A percentile compares a stretch with the other conserved stretches of the same genome.
These are phyloP conservation scores for Roridomyces roridus DNA, from an alignment of 768 basidiomycete genomes.

Conservation along the genomic window DNA sequence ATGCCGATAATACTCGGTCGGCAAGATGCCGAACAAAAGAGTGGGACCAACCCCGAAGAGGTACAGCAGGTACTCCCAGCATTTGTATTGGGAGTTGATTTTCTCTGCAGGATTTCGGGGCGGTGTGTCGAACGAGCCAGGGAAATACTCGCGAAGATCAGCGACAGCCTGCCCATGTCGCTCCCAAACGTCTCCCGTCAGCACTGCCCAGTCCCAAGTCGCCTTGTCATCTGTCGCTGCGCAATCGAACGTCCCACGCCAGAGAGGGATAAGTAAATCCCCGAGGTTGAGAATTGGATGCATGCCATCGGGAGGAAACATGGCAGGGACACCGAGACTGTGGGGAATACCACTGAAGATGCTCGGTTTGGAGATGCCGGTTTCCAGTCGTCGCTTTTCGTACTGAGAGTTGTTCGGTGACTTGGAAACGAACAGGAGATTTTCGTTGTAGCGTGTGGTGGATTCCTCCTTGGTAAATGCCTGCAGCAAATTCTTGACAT, in stretches of 20 bases:
- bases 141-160: slow-evolving; percentile 22
- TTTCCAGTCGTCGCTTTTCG: slow-evolving; percentile 28
- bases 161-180: slow-evolving; percentile 28
- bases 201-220: slow-evolving; percentile 28
- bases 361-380: slow-evolving; percentile 36
- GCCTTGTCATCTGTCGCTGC: slow-evolving; percentile 12
- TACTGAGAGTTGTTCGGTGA: slow-evolving; percentile 34
- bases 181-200: slow-evolving; percentile 24
- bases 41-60: slow-evolving; percentile 34
- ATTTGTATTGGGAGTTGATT: slow-evolving; percentile 38
- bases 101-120: slow-evolving; percentile 40
- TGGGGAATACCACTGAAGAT: slow-evolving; percentile 33
- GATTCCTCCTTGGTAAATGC: background rate
- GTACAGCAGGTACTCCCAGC: slow-evolving; percentile 34
- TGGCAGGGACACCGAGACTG: background rate
- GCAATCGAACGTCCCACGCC: slow-evolving; percentile 28
- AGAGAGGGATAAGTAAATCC: slow-evolving; percentile 22
- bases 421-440: slow-evolving; percentile 22
- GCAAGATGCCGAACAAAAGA: slow-evolving; percentile 28
- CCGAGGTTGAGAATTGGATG: background rate
- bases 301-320: background rate
- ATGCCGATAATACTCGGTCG: slow-evolving; percentile 25
- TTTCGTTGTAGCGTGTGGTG: slow-evolving; percentile 19
- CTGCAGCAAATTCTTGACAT: slow-evolving; percentile 19
- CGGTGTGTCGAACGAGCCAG: slow-evolving; percentile 38